Conservation (phyloP, 1,284 basidiomycete species). For the Cystobasidiaceae sp. region DNA sequence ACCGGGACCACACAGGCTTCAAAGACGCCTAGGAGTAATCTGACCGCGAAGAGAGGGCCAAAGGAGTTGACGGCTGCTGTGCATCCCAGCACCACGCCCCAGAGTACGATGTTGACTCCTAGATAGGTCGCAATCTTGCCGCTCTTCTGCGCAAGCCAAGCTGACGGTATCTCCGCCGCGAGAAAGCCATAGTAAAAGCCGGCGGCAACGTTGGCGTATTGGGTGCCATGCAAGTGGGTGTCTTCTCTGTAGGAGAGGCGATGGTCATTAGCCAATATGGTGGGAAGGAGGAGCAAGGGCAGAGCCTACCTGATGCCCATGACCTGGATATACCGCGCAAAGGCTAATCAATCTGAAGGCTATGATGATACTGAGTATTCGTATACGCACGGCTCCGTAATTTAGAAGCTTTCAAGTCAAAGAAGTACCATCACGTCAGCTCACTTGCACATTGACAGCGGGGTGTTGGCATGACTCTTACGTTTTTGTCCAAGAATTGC, state of each 20-base stretch:
- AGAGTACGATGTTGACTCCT: constrained; percentile 11
- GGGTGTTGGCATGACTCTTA: neutral
- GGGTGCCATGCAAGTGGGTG: neutral
- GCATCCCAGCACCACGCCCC: constrained; percentile 16
- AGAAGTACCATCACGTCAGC: no score
- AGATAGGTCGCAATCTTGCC: neutral
- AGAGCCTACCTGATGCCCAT: constrained; percentile 32
- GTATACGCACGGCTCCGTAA: constrained; percentile 27
- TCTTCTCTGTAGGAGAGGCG: constrained; percentile 7
- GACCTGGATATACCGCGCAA: no score
- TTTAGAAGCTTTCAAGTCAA: neutral
- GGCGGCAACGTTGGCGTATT: constrained; percentile 12
- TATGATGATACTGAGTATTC: no score
- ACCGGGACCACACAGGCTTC: constrained; percentile 1
- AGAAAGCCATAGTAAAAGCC: constrained; percentile 31
- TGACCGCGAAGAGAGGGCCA: neutral
- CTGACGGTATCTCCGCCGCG: constrained; percentile 13
- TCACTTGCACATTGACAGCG: neutral
- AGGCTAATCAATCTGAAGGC: no score
- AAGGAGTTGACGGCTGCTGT: neutral
- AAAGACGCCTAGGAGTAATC: constrained; percentile 17
- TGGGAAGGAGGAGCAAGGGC: no score
- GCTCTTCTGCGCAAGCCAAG: neutral
- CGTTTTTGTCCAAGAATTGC: constrained; percentile 14
- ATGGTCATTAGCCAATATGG: no score